Base-by-base conservation (phyloP, 768 basidiomycete genomes). In the Mycena crocata region DNA sequence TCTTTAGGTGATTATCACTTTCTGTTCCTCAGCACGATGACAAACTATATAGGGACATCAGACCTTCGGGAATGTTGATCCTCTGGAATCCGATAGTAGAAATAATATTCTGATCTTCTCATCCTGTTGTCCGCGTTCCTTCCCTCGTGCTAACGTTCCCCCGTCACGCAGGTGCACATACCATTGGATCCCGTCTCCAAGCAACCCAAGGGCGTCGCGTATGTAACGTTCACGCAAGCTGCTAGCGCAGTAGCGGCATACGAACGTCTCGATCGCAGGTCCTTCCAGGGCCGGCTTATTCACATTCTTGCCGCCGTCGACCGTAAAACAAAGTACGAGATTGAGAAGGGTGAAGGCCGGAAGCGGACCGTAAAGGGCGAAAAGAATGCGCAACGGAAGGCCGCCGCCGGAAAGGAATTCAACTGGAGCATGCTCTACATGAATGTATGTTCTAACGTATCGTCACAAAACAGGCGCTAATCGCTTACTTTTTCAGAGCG, bases 341-440 rank as follows among this genome's bases (percentile, higher is more conserved):
- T 81, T 3, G 82, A 78, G 40, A 85, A 87, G 35, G 80, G 72
- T 0, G 81, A 84, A 21, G 81, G 78, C 3, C 79, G 77, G 50
- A 87, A 85, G 62, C 84, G 82, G 67, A 82, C 79, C 30, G 77
- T 88, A 5, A 80, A 94, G 64, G 93, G 89, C 63, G 89, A 89
- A 59, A 87, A 86, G 54, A 79, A 84, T 24, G 84, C 84, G 35
- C 89, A 91, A 73, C 83, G 88, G 62, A 95, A 91, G 76, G 82
- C 86, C 14, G 80, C 75, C 35, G 90, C 92, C 19, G 90, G 91
- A 34, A 90, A 90, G 67, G 92, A 92, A 62, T 95, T 96, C 74
- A 95, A 94, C 77, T 97, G 95, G 95, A 89, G 91, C 57, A 92
- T 95, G 86, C 76, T 99, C 62, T 98, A 96, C 75, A 96, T 98